phyloP scores from a whole-genome alignment of 2,329 filamentous ascomycete species.

The Diaporthe ampelina region DNA sequence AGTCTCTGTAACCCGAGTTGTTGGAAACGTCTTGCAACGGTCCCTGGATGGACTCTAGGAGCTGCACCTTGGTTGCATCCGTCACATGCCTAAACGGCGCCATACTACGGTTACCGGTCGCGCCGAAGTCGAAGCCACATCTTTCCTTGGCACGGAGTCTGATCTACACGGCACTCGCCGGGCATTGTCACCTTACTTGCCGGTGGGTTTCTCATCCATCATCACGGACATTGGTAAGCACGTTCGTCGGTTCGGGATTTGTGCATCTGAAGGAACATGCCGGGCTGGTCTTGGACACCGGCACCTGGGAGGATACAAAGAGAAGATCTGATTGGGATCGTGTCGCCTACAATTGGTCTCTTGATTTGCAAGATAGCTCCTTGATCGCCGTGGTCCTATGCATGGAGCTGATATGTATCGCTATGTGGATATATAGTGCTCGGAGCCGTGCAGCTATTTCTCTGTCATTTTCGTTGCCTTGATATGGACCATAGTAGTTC shows the following conservation, averaged over 20 bases:
- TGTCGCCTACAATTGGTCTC: background rate
- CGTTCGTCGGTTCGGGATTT: background rate
- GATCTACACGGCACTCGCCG: conserved; percentile 18
- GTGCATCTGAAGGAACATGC: background rate
- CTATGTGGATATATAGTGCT: no score
- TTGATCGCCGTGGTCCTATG: background rate
- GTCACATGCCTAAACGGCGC: conserved; percentile 7
- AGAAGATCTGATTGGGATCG: background rate
- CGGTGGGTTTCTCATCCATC: background rate
- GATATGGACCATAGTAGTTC: no score
- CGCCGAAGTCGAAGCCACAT: conserved; percentile 20
- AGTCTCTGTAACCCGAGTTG: background rate
- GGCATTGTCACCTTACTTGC: background rate
- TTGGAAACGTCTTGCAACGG: background rate
- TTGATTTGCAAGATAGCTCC: background rate
- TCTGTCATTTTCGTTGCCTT: no score
- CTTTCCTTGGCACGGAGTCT: background rate
- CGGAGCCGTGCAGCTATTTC: no score
- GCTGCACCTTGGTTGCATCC: background rate
- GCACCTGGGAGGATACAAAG: background rate
- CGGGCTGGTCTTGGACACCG: background rate
- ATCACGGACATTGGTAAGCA: background rate
- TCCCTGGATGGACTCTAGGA: background rate
- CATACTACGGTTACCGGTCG: conserved; percentile 9
- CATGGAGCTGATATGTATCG: background rate